A percentile compares a stretch with the other conserved stretches of the same genome.
Conservation (phyloP, 1,284 basidiomycete genomes). For the Rhodotorula sp. region DNA sequence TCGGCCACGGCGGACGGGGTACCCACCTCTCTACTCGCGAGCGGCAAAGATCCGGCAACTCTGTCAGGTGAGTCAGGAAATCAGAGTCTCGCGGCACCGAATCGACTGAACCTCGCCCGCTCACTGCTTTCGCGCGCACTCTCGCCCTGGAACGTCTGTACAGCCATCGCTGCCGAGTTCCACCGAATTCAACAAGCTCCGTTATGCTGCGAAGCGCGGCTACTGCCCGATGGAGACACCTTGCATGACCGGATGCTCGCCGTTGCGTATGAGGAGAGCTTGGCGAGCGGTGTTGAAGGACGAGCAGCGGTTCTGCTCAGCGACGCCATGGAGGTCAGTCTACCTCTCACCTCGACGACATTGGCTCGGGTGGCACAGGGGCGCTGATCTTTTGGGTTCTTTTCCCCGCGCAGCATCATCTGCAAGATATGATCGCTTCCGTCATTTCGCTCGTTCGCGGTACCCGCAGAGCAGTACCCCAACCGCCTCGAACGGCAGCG, state of each 20-base stretch:
- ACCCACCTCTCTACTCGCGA: conserved; percentile 1
- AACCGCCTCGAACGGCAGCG: background rate
- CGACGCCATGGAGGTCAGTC: conserved; percentile 33
- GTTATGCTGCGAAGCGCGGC: conserved; percentile 49
- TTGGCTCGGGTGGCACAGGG: no score
- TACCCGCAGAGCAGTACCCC: conserved; percentile 8
- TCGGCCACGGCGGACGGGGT: conserved; percentile 10
- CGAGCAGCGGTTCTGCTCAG: conserved; percentile 19
- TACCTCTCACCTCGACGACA: no score
- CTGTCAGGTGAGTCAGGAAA: background rate
- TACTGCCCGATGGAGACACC: conserved; percentile 49
- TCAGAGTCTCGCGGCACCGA: no score
- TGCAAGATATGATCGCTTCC: conserved; percentile 30
- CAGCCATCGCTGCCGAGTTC: conserved; percentile 42
- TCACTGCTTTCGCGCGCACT: no score
- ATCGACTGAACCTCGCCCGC: background rate
- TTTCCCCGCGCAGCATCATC: conserved; percentile 17
- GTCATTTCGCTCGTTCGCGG: conserved; percentile 35
- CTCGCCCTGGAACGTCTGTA: background rate
- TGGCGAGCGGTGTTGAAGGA: conserved; percentile 46
- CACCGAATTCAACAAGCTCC: conserved; percentile 38
- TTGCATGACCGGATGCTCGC: conserved; percentile 51
- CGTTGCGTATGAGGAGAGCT: conserved; percentile 49
- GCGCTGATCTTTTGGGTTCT: no score
- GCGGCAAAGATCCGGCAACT: background rate